Evolutionary conservation across 352 stramenopile genomes (phyloP), one percentile per base, ranked within the genome.

Genomic region (Pythium dissotocum): DNA sequence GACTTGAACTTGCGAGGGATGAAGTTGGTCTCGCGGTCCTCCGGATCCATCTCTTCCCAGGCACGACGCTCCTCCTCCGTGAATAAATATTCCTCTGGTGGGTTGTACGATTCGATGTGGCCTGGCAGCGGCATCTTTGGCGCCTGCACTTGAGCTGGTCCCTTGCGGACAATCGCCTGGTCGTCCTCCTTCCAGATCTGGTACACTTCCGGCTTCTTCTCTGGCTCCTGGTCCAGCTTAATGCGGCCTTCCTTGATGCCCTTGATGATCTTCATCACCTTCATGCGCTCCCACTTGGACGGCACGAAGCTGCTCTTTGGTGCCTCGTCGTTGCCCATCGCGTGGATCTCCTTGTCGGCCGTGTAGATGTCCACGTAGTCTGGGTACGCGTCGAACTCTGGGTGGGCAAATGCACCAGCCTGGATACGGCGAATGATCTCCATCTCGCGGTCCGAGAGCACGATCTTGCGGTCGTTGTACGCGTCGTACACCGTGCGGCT

Each of bases 41-140:
- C 88, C 0, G 93, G 90, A 56, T 99, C 95, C 72, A 98, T 89
- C 51, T 97, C 81, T 88, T 91, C 85, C 97, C 97, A 99, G 65
- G 97, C 87, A 53, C 97, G 88, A 54, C 96, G 80, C 77, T 99
- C 98, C 65, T 99, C 94, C 67, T 98, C 91, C 7, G 88, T 98
- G 53, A 98, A 97, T 16, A 99, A 60, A 71, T 99, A 99, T 82
- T 99, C 98, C 64, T 98, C 91, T 0, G 98, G 98, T 35, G 98
- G 98, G 73, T 99, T 98, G 87, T 99, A 99, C 63, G 93, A 99
- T 75, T 99, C 97, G 38, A 97, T 97, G 77, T 99, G 98, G 54
- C 97, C 97, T 0, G 98, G 98, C 51, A 99, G 93, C 13, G 94
- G 87, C 76, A 98, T 93, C 79, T 99, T 99, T 0, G 98, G 98